Conservation (phyloP, 2,329 filamentous ascomycete species). For the Hypoxylon rubiginosum region DNA sequence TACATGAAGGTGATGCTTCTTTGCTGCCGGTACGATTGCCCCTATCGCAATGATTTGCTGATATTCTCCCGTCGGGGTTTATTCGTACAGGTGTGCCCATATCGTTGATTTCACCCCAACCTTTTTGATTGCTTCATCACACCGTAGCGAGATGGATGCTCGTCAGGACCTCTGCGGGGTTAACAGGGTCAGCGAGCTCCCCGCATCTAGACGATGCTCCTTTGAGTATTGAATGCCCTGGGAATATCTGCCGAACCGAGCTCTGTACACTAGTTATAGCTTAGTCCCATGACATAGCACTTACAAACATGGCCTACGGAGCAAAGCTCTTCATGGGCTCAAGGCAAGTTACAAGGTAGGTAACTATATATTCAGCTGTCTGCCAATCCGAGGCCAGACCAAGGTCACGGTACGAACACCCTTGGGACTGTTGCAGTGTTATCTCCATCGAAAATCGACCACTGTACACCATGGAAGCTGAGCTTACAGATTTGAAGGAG, state of each 20-base stretch:
- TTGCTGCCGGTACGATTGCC: neutral
- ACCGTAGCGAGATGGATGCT: conserved; percentile 1
- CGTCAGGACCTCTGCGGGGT: conserved; percentile 4
- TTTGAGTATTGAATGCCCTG: conserved; percentile 22
- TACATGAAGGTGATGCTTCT: neutral
- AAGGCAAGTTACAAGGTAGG: neutral
- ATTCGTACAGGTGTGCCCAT: neutral
- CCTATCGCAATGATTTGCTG: neutral
- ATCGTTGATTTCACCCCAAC: conserved; percentile 3
- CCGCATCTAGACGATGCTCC: conserved; percentile 39
- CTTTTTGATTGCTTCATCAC: conserved; percentile 27
- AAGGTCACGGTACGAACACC: neutral
- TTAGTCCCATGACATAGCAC: conserved; percentile 33
- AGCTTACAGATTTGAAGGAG: conserved; percentile 55
- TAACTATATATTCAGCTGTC: conserved; percentile 26
- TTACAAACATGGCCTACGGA: conserved; percentile 31
- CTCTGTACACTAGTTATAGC: conserved; percentile 19
- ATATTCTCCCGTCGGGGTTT: neutral
- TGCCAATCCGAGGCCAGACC: neutral
- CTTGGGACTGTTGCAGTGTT: neutral
- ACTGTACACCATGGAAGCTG: conserved; percentile 50
- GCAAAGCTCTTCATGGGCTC: conserved; percentile 20
- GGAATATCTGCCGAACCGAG: conserved; percentile 45
- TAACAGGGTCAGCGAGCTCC: conserved; percentile 40
- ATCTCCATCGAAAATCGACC: neutral